phyloP scores from a whole-genome alignment of 2,329 filamentous ascomycete species.

The Mycocentrospora acerina region DNA sequence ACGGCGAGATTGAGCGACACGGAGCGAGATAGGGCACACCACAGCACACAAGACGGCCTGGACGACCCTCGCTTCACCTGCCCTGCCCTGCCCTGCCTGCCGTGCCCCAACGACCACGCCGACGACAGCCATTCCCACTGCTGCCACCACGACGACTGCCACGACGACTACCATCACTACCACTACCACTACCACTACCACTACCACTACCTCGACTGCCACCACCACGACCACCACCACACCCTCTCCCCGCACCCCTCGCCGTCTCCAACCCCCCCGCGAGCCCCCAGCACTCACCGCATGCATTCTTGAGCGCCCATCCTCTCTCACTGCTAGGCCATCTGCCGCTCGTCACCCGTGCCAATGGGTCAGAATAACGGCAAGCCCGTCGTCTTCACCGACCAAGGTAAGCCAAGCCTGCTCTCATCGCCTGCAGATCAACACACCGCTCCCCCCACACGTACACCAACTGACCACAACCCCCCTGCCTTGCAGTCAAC shows the following conservation, averaged over 20 bases:
- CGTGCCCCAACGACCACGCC: slow-evolving; percentile 4
- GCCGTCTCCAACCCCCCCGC: slow-evolving; percentile 3
- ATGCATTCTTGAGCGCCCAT: slow-evolving; percentile 6
- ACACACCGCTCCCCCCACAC: not conserved
- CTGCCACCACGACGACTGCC: too few species aligned
- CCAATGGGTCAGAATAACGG: slow-evolving; percentile 92
- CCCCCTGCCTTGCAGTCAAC: too few species aligned
- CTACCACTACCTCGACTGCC: not conserved
- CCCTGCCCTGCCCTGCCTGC: slow-evolving; percentile 6
- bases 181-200: too few species aligned
- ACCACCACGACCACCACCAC: slow-evolving; percentile 1
- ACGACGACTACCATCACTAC: too few species aligned
- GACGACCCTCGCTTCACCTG: slow-evolving; percentile 3
- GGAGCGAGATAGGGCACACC: too few species aligned
- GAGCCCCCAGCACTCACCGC: slow-evolving; percentile 5
- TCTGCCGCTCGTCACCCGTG: slow-evolving; percentile 29
- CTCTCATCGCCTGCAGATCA: not conserved
- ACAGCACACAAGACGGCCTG: too few species aligned
- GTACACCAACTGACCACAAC: slow-evolving; percentile 3
- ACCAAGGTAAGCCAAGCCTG: slow-evolving; percentile 92
- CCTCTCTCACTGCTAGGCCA: slow-evolving; percentile 11
- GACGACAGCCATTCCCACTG: too few species aligned
- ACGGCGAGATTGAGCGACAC: slow-evolving; percentile 4
- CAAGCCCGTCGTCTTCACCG: slow-evolving; percentile 87
- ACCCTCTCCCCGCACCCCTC: slow-evolving; percentile 1